Conservation (phyloP, 106 monocot genomes). For the Posidonia australis region DNA sequence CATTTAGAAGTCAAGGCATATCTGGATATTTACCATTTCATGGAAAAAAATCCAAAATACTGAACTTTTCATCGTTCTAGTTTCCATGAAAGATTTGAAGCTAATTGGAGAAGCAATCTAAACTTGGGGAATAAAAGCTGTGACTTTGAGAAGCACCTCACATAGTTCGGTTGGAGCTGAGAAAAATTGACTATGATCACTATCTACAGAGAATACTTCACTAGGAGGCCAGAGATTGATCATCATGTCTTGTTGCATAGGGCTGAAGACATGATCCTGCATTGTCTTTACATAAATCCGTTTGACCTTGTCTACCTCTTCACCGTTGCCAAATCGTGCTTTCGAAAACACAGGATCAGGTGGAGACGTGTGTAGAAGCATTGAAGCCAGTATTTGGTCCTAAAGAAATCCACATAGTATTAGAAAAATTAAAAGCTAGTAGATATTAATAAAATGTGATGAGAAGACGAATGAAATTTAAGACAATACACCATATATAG, state of each 20-base stretch:
- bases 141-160: slow-evolving; percentile 2
- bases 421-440: too few relatives aligned
- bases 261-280: slow-evolving; percentile 24
- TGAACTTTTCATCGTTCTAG: too few relatives aligned
- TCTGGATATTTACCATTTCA: too few relatives aligned
- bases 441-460: too few relatives aligned
- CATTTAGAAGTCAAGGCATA: too few relatives aligned
- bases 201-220: slow-evolving; percentile 22
- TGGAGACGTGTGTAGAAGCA: slow-evolving; percentile 17
- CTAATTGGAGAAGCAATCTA: too few relatives aligned
- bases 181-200: slow-evolving; percentile 48
- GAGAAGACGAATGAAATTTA: too few relatives aligned
- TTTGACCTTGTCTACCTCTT: slow-evolving; percentile 3
- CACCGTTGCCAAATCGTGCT: slow-evolving; percentile 1
- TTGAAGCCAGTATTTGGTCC: slow-evolving; percentile 20
- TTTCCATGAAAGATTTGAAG: too few relatives aligned
- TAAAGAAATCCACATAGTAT: too few relatives aligned
- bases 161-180: slow-evolving; percentile 16
- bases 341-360: neutral
- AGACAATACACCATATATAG: too few relatives aligned
- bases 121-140: too few relatives aligned
- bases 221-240: slow-evolving; percentile 37
- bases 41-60: too few relatives aligned
- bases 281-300: slow-evolving; percentile 25
- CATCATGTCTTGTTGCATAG: slow-evolving; percentile 38